Base-by-base conservation (phyloP, 257 asterid genomes). In the Fraxinus americana region DNA sequence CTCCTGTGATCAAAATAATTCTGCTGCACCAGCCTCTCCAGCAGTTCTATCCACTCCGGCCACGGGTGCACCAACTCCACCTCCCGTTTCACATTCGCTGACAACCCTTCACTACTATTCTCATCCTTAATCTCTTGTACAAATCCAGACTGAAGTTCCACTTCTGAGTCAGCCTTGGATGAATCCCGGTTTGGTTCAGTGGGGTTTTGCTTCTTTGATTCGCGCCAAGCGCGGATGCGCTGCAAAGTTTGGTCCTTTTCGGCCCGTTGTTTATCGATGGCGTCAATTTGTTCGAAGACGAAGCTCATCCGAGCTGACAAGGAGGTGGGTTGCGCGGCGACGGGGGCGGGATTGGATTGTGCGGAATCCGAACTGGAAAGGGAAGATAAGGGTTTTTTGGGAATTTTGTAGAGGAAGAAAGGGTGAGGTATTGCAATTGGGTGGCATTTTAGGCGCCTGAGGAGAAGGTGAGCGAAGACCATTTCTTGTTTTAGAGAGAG, bases 221-320 rank as follows among this genome's bases (percentile, higher is more conserved):
- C 92, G 48, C 97, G 90, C 98, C 99, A 94, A 19, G 97, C 87
- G 78, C 99, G 98, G 45, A 94, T 92, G 45, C 99, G 89, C 82
- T 90, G 92, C 73, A 94, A 94, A 66, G 98, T 87, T 73, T 92
- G 84, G 80, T 94, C 97, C 36, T 94, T 94, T 9, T 92, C 94
- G 25, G 86, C 79, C 23, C 91, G 91, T 12, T 87, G 89, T 67
- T 83, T 88, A 39, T 91, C 94, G 48, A 92, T 92, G 79, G 94
- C 88, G 35, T 92, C 99, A 57, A 94, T 94, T 89, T 92, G 96
- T 25, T 94, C 97, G 85, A 94, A 94, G 41, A 94, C 88, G 67
- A 94, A 94, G 87, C 90, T 89, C 99, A 94, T 86, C 65, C 98
- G 93, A 59, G 96, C 89, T 59, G 99, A 94, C 50, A 94, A 88